phyloP scores from a whole-genome alignment of 257 asterid species.

The Striga asiatica region DNA sequence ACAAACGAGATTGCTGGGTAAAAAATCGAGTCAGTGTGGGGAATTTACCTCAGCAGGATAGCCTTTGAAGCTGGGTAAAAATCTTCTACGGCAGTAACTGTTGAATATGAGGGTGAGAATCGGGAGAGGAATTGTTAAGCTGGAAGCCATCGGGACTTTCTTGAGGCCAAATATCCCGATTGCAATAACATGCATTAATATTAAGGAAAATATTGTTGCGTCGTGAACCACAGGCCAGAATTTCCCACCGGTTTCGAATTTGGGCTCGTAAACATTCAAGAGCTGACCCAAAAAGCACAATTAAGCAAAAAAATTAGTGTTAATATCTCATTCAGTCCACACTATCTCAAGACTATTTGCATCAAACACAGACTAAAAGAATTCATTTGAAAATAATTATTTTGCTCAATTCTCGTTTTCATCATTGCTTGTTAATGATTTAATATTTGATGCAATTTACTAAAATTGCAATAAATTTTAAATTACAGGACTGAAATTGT shows the following conservation, averaged over 20 bases:
- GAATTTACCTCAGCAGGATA: conserved; percentile 75
- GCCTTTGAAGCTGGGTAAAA: conserved; percentile 67
- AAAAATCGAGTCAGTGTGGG: background rate
- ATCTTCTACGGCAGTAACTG: conserved; percentile 74
- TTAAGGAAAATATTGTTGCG: conserved; percentile 63
- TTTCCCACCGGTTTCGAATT: conserved; percentile 81
- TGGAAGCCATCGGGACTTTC: conserved; percentile 76
- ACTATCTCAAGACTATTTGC: no score
- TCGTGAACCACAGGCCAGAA: conserved; percentile 95
- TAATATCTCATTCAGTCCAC: no score
- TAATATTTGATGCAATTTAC: no score
- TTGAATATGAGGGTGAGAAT: conserved; percentile 80
- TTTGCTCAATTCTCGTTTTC: no score
- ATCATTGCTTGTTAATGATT: no score
- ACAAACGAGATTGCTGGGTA: no score
- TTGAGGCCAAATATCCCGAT: conserved; percentile 89
- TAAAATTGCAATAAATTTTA: no score
- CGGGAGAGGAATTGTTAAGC: conserved; percentile 78
- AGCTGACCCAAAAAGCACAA: conserved; percentile 44
- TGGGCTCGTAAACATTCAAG: conserved; percentile 60
- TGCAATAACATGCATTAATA: conserved; percentile 87
- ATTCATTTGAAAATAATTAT: no score
- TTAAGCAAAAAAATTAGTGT: no score
- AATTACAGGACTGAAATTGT: no score
- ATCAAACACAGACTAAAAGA: no score